Conservation (phyloP, 2,329 filamentous ascomycete genomes). For the Colletotrichum camelliae region DNA sequence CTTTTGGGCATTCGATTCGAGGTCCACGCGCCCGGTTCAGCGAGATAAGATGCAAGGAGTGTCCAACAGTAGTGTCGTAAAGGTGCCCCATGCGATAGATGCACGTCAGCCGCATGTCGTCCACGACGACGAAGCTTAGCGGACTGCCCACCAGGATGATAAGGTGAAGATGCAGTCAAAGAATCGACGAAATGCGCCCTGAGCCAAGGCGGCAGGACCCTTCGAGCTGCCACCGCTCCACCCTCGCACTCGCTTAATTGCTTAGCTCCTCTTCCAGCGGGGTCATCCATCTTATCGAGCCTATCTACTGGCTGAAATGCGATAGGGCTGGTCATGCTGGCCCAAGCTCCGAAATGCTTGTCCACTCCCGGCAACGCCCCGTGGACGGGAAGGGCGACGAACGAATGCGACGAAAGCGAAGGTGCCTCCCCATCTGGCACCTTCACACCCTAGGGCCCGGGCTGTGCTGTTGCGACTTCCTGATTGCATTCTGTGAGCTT, state of each 20-base stretch:
- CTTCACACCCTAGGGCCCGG: background rate
- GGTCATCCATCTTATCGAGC: background rate
- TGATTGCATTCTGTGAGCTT: background rate
- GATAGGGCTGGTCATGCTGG: background rate
- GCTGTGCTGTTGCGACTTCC: background rate
- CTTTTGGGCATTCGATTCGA: slow-evolving; percentile 29
- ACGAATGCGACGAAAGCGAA: background rate
- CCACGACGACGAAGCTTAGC: background rate
- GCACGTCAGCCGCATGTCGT: background rate
- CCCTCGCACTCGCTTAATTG: slow-evolving; percentile 5
- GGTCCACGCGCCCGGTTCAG: background rate
- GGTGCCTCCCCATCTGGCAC: background rate
- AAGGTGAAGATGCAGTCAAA: background rate
- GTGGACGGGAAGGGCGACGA: background rate
- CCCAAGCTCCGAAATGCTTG: background rate
- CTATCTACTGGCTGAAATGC: background rate
- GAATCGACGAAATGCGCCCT: background rate
- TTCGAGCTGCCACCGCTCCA: background rate
- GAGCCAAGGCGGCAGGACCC: background rate
- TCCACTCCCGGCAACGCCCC: background rate
- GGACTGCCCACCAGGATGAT: background rate
- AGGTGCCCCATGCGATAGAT: background rate
- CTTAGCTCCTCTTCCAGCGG: background rate
- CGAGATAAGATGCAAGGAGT: background rate
- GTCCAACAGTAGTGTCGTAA: background rate